A percentile compares a stretch with the other conserved stretches of the same genome.
Conservation (phyloP, 2,329 filamentous ascomycete genomes). For the Ophiocordyceps australis region DNA sequence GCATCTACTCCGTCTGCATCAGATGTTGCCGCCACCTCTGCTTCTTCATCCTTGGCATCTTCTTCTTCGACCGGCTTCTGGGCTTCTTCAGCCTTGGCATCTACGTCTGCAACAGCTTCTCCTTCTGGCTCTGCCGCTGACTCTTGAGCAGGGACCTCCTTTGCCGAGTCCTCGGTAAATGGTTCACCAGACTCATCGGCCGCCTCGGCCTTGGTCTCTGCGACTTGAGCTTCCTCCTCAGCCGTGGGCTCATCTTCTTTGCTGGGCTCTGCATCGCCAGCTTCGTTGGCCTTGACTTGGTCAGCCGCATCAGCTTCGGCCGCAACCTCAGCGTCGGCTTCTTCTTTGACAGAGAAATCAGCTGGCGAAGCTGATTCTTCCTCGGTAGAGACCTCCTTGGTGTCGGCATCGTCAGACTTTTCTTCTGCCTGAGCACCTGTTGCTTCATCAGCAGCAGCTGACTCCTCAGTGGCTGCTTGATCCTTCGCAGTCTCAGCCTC, state of each 20-base stretch:
- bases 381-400: neutral
- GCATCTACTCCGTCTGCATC: neutral
- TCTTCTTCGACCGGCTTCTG: neutral
- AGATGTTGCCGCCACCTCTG: neutral
- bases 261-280: too few relatives aligned
- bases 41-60: slow-evolving; percentile 1
- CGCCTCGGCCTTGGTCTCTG: neutral
- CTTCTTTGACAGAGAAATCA: neutral
- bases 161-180: too few relatives aligned
- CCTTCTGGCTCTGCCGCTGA: slow-evolving; percentile 1
- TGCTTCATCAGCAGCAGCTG: neutral
- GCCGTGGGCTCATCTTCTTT: neutral
- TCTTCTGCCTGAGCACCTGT: neutral
- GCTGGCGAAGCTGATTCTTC: neutral
- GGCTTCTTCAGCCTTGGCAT: too few relatives aligned
- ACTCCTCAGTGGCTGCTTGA: neutral
- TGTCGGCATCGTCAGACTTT: neutral
- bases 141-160: neutral
- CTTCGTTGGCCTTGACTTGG: too few relatives aligned
- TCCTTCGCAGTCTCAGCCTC: neutral
- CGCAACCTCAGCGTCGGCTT: neutral
- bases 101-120: too few relatives aligned
- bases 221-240: neutral
- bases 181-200: neutral
- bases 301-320: neutral